Evolutionary conservation across 495 filamentous ascomycete species (phyloP).

Genomic region (Cladorrhinum samala): DNA sequence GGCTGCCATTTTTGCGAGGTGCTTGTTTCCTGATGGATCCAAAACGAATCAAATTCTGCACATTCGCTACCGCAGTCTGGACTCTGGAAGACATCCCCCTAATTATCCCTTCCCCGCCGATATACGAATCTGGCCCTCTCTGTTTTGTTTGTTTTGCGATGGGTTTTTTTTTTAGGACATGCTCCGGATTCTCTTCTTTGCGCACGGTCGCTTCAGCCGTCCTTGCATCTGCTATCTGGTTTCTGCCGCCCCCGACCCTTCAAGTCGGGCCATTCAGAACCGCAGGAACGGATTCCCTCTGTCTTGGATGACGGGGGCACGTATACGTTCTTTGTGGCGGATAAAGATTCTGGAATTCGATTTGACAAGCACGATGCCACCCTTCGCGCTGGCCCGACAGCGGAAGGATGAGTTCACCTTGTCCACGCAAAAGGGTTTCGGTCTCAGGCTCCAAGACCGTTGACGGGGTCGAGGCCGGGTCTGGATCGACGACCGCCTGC

Average conservation of each 20-base stretch:
- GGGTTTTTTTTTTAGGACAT: neutral
- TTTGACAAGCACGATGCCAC: no score
- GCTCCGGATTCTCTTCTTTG: neutral
- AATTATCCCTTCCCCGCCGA: no score
- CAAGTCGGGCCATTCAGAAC: slow-evolving; percentile 9
- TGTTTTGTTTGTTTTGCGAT: neutral
- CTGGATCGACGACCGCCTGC: neutral
- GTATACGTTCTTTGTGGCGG: neutral
- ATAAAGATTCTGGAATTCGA: neutral
- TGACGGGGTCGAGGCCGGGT: neutral
- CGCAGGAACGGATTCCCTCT: neutral
- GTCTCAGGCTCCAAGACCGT: no score
- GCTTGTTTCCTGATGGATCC: slow-evolving; percentile 2
- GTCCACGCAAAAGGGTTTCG: no score
- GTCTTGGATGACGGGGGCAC: neutral
- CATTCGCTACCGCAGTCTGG: neutral
- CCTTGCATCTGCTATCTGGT: neutral
- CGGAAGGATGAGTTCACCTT: no score
- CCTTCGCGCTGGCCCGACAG: no score
- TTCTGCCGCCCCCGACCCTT: neutral
- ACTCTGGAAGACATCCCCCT: neutral
- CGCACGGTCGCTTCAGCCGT: slow-evolving; percentile 6
- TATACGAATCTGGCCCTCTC: neutral
- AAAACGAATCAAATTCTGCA: neutral
- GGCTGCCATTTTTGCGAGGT: no score